Conservation (phyloP, 495 filamentous ascomycete genomes). For the Aspergillus nidulans region DNA sequence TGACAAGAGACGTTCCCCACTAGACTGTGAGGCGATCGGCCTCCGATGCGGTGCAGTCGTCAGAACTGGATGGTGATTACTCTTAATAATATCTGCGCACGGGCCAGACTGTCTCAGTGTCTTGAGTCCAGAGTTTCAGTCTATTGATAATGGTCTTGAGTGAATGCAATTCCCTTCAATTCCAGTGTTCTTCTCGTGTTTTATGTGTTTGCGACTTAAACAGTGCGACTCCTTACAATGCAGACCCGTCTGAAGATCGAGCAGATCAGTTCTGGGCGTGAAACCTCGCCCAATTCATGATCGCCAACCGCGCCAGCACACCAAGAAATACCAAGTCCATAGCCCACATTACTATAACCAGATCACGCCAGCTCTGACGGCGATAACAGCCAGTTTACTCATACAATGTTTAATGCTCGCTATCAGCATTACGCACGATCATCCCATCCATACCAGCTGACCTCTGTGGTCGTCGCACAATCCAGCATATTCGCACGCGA, state of each 20-base stretch:
- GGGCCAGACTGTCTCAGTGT: constrained; percentile 14
- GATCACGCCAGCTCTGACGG: constrained; percentile 3
- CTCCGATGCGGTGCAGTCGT: constrained; percentile 12
- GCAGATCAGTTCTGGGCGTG: constrained; percentile 8
- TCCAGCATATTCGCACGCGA: neutral
- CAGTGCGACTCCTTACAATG: neutral
- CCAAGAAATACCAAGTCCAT: constrained; percentile 11
- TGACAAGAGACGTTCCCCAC: constrained; percentile 23
- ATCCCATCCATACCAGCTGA: constrained; percentile 9
- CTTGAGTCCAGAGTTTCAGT: neutral
- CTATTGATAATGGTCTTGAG: neutral
- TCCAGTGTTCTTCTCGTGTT: neutral
- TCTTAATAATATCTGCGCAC: constrained; percentile 14
- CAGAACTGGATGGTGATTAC: constrained; percentile 6
- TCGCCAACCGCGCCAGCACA: constrained; percentile 13
- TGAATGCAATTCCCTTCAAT: neutral
- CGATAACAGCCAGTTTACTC: constrained; percentile 6
- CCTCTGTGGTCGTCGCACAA: neutral
- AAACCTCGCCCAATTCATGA: constrained; percentile 2
- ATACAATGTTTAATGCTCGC: constrained; percentile 6
- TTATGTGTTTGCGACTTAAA: neutral
- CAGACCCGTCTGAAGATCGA: constrained; percentile 3
- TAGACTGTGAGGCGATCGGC: constrained; percentile 25
- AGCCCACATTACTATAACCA: neutral
- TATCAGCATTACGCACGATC: constrained; percentile 19